Conservation (phyloP, 257 asterid species). For the Linaria vulgaris region DNA sequence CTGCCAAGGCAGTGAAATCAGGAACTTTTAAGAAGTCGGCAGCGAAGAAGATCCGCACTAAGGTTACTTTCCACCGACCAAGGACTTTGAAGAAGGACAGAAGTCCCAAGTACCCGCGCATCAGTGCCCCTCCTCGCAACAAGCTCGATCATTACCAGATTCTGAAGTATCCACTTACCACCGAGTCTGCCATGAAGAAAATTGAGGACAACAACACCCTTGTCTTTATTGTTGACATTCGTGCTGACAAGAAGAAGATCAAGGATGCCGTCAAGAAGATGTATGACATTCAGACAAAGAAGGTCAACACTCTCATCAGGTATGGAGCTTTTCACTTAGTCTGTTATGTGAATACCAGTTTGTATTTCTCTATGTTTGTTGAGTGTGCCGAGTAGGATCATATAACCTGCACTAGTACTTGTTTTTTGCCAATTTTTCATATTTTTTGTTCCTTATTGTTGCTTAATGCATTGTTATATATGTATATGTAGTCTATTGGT, state of each 20-base stretch:
- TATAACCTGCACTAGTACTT: neutral
- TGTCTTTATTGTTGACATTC: conserved; percentile 50
- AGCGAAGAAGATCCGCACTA: conserved; percentile 44
- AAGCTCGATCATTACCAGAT: conserved; percentile 50
- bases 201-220: conserved; percentile 56
- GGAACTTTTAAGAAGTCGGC: conserved; percentile 44
- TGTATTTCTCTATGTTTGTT: neutral
- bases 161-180: conserved; percentile 46
- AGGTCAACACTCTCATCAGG: conserved; percentile 57
- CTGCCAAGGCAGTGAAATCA: conserved; percentile 49
- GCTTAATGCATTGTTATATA: neutral
- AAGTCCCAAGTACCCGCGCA: conserved; percentile 50
- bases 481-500: too few relatives aligned
- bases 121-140: conserved; percentile 52
- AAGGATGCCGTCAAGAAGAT: conserved; percentile 55
- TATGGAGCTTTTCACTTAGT: neutral
- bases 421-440: neutral
- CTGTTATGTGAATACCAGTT: neutral
- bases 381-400: neutral
- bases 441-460: neutral
- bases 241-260: conserved; percentile 54
- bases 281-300: conserved; percentile 52
- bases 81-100: conserved; percentile 53
- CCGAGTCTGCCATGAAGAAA: conserved; percentile 57
- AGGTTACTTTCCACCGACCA: conserved; percentile 50